Evolutionary conservation across 345 rosid species (phyloP), one percentile per base, ranked within the genome.

Genomic region (Eutrema japonicum): DNA sequence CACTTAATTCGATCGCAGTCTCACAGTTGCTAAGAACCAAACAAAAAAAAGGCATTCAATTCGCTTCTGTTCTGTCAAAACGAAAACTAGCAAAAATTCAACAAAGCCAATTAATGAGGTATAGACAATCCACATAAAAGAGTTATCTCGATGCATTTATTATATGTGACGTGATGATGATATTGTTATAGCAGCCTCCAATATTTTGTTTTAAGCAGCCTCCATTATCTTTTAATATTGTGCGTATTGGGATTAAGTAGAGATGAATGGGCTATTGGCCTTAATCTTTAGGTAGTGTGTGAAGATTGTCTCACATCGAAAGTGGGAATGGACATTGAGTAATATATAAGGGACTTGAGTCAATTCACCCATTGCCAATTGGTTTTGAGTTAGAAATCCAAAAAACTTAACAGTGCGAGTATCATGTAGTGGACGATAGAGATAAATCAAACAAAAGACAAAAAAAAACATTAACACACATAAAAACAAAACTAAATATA

Each of bases 1-100:
- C 62, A 42, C 47, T 71, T 50, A 61, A 30, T 45, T 72, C 68
- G 59, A 62, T 72, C 76, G 69, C 64, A 60, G 30, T 71, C 67
- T 71, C 35, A 42, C 10, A 50, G 43, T 71, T 71, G 18, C 43
- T 16, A 60, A 43, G 45, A 22, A 61, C 6, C 26, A 22, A 22
- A 22, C 1, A 22, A 22, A 16, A 50, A 10, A 57, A 4, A 37
- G 40, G 2, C 60, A 40, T 60, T 51, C 48, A 72, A 41, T 32
- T 63, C 47, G 12, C 36, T 41, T 53, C 3, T 52, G 48, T 64
- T 64, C 3, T 71, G 52, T 45, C 41, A 46, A 54, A 64, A 73
- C 65, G 71, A 73, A 64, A 64, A 54, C 42, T 64, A 10, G 16
- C 22, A 48, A 52, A 64, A 40, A 52, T 18, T 64, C 70, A 72